Evolutionary conservation across 2,329 filamentous ascomycete species (phyloP).

Genomic region (Ascochyta pisi): DNA sequence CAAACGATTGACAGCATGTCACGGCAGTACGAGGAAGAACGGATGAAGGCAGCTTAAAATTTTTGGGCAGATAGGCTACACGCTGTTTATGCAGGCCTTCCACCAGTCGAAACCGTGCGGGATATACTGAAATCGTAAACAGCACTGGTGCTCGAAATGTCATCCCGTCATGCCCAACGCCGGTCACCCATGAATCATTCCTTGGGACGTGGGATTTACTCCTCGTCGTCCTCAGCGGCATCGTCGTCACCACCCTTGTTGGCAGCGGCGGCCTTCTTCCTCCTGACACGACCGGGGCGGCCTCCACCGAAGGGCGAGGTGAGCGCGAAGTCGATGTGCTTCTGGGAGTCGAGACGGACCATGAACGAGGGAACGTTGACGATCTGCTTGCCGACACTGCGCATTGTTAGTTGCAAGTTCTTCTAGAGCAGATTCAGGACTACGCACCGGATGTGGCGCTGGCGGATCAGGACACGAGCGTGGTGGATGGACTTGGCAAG

Average conservation of each 20-base stretch:
- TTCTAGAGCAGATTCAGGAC: background rate
- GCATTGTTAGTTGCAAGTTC: conserved; percentile 23
- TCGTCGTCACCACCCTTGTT: conserved; percentile 82
- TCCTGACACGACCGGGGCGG: conserved; percentile 94
- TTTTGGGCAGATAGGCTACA: conserved; percentile 44
- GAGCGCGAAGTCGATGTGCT: conserved; percentile 99
- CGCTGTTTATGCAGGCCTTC: conserved; percentile 34
- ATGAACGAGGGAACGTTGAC: conserved; percentile 99
- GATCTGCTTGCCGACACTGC: conserved; percentile 98
- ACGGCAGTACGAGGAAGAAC: conserved; percentile 18
- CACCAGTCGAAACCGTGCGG: conserved; percentile 38
- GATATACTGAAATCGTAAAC: conserved; percentile 42
- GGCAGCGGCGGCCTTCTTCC: conserved; percentile 99
- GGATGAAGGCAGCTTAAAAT: conserved; percentile 43
- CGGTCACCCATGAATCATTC: conserved; percentile 46
- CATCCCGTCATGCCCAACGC: conserved; percentile 48
- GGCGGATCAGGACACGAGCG: conserved; percentile 98
- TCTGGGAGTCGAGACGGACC: conserved; percentile 99
- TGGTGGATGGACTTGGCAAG: conserved; percentile 99
- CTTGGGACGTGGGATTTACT: conserved; percentile 47
- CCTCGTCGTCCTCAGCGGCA: conserved; percentile 90
- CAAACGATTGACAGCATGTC: background rate
- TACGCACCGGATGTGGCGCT: conserved; percentile 89
- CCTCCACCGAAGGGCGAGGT: conserved; percentile 98
- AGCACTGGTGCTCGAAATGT: conserved; percentile 38